These are phyloP conservation scores for Trichoderma atrobrunneum DNA, from an alignment of 2,329 filamentous ascomycete genomes.

Conservation along the genomic window DNA sequence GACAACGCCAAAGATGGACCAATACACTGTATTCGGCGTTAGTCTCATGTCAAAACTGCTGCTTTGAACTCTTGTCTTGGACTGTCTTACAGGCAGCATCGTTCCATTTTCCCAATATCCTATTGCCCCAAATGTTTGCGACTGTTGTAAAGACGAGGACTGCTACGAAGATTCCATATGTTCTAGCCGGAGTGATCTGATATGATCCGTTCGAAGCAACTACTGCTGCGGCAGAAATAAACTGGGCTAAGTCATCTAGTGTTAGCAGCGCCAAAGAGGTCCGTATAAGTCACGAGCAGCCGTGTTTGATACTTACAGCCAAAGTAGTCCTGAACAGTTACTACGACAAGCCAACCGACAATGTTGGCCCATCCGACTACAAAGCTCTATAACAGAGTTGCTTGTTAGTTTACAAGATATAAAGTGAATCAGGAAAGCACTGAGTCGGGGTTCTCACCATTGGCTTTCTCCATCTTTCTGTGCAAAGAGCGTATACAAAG, in stretches of 20 bases:
- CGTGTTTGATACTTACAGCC: not conserved
- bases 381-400: not conserved
- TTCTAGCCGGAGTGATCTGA: not conserved
- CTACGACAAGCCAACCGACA: conserved; percentile 6
- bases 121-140: conserved; percentile 10
- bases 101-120: conserved; percentile 7
- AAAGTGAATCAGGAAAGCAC: not conserved
- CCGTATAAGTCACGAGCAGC: not conserved
- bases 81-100: not conserved
- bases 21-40: not conserved
- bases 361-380: conserved; percentile 12
- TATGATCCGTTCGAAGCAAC: conserved; percentile 7
- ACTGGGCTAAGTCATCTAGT: not conserved
- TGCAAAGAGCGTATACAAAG: conserved; percentile 11
- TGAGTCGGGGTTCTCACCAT: not conserved
- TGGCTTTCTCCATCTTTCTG: conserved; percentile 6
- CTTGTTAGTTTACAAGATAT: not conserved
- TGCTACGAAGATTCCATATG: conserved; percentile 9
- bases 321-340: conserved; percentile 11
- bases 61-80: not conserved
- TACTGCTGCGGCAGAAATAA: conserved; percentile 8
- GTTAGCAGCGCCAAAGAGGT: not conserved
- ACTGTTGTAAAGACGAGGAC: conserved; percentile 9
- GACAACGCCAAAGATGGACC: conserved; percentile 3
- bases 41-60: not conserved